These are phyloP conservation scores for Tripterygium wilfordii DNA, from an alignment of 177 flowering plant species.

Conservation along the genomic window DNA sequence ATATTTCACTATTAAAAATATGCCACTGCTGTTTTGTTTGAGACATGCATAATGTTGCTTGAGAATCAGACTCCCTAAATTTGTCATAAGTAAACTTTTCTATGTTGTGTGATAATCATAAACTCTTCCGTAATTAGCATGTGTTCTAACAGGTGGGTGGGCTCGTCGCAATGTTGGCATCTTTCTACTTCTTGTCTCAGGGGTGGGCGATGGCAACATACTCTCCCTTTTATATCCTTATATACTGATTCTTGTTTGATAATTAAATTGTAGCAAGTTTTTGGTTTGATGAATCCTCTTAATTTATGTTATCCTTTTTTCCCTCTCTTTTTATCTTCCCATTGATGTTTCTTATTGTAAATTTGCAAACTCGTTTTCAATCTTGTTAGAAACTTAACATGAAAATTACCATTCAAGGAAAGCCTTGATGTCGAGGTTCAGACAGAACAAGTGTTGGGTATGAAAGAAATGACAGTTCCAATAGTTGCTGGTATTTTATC, in stretches of 20 bases:
- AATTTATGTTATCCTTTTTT: not conserved
- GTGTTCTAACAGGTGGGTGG: slow-evolving; percentile 78
- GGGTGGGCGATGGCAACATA: slow-evolving; percentile 83
- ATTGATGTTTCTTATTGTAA: not conserved
- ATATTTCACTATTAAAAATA: no score
- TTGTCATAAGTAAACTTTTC: no score
- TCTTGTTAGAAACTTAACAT: slow-evolving; percentile 50
- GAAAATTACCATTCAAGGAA: slow-evolving; percentile 56
- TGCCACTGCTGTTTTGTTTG: no score
- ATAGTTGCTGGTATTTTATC: slow-evolving; percentile 90
- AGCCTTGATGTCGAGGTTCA: slow-evolving; percentile 31
- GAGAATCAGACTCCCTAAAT: no score
- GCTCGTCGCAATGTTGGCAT: slow-evolving; percentile 78
- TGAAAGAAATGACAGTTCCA: slow-evolving; percentile 67
- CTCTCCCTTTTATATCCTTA: slow-evolving; percentile 93
- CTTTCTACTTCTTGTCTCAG: slow-evolving; percentile 81
- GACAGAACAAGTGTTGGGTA: slow-evolving; percentile 44
- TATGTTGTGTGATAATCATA: no score
- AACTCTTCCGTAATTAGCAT: no score
- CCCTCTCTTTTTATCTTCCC: not conserved
- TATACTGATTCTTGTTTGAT: not conserved
- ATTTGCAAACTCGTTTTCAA: not conserved
- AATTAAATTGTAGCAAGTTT: not conserved
- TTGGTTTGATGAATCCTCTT: not conserved
- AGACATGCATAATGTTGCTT: no score